A percentile compares a stretch with the other conserved stretches of the same genome.
Evolutionary conservation across 2,329 filamentous ascomycete genomes (phyloP).

Genomic region (Hysterium pulicare): DNA sequence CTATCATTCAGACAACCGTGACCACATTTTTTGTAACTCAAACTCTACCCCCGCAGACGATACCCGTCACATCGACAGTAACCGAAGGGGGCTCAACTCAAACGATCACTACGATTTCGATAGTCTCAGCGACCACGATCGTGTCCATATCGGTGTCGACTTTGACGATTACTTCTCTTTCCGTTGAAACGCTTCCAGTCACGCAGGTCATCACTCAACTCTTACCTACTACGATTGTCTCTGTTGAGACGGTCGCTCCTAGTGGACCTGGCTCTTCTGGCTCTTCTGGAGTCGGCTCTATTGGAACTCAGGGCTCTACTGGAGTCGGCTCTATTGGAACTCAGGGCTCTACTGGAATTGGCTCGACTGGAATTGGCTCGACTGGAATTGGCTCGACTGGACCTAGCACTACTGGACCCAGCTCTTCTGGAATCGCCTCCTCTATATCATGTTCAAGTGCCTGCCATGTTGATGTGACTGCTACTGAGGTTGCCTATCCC

Average conservation of each 20-base stretch:
- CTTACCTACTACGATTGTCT: constrained; percentile 18
- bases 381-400: too few species aligned
- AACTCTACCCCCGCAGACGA: background rate
- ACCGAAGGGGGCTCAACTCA: background rate
- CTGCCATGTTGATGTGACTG: constrained; percentile 32
- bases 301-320: too few species aligned
- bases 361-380: too few species aligned
- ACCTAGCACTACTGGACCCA: background rate
- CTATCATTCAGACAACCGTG: background rate
- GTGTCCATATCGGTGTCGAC: constrained; percentile 20
- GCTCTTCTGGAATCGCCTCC: background rate
- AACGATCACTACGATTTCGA: background rate
- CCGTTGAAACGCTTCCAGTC: constrained; percentile 14
- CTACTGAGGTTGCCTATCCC: constrained; percentile 25
- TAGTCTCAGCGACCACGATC: constrained; percentile 13
- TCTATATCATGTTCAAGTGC: constrained; percentile 16
- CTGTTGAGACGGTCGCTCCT: constrained; percentile 17
- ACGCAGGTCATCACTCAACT: background rate
- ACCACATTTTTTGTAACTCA: background rate
- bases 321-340: too few species aligned
- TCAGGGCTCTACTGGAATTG: too few species aligned
- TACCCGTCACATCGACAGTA: background rate
- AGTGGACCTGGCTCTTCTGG: too few species aligned
- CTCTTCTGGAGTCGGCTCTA: too few species aligned
- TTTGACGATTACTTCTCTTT: constrained; percentile 16